Conservation (phyloP, 805 yeast species). For the Danielia reshetovae region DNA sequence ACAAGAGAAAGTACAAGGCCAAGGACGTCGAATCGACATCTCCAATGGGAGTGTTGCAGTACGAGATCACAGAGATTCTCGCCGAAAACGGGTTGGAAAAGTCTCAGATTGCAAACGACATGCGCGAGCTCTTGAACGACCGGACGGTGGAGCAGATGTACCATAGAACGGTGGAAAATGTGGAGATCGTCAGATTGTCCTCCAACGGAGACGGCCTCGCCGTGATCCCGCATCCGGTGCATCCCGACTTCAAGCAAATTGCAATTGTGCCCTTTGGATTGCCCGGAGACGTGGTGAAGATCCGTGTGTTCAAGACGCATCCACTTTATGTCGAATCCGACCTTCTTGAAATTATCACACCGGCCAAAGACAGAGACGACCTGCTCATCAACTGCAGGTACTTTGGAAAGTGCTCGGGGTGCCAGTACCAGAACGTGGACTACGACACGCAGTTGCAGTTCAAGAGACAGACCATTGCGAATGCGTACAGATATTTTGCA, state of each 20-base stretch:
- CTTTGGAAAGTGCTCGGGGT: conserved; percentile 91
- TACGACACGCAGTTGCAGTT: conserved; percentile 70
- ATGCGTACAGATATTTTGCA: conserved; percentile 79
- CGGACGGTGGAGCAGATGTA: conserved; percentile 41
- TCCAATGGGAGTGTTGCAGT: conserved; percentile 72
- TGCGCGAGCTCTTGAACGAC: conserved; percentile 61
- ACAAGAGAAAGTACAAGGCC: conserved; percentile 51
- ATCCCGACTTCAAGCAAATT: conserved; percentile 45
- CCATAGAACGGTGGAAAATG: conserved; percentile 57
- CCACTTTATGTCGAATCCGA: conserved; percentile 74
- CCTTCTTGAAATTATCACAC: conserved; percentile 45
- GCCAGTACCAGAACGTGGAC: conserved; percentile 81
- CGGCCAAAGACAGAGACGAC: conserved; percentile 45
- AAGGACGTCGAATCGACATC: conserved; percentile 72
- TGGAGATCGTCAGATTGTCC: conserved; percentile 53
- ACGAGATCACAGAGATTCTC: conserved; percentile 64
- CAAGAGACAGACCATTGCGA: conserved; percentile 69
- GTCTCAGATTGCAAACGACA: conserved; percentile 52
- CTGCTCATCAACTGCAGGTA: conserved; percentile 68
- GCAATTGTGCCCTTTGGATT: conserved; percentile 81
- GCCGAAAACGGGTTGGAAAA: conserved; percentile 39
- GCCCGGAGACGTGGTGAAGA: conserved; percentile 75
- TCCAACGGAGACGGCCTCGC: conserved; percentile 91
- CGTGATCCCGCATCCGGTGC: conserved; percentile 56
- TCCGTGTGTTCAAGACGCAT: conserved; percentile 75